phyloP scores from a whole-genome alignment of 164 flowering plant genomes.

The Vitis riparia region DNA sequence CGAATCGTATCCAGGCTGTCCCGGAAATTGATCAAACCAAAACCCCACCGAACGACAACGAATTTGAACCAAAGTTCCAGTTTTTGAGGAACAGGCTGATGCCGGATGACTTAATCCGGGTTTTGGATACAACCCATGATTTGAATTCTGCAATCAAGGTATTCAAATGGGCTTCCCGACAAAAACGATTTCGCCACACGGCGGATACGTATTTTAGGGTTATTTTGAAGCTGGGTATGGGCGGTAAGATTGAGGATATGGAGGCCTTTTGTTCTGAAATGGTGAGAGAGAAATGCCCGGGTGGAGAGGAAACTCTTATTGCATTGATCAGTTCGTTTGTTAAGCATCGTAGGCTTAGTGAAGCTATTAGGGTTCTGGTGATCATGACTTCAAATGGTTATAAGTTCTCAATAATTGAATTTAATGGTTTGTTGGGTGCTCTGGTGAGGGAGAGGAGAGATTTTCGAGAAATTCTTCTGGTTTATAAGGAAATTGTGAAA shows the following conservation, averaged over 20 bases:
- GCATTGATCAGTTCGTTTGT: slow-evolving; percentile 42
- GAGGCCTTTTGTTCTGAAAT: slow-evolving; percentile 49
- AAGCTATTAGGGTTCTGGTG: slow-evolving; percentile 49
- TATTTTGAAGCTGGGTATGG: slow-evolving; percentile 59
- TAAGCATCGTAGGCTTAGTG: slow-evolving; percentile 34
- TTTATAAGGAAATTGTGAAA: slow-evolving; percentile 82
- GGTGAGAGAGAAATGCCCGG: slow-evolving; percentile 40
- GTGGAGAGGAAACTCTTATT: slow-evolving; percentile 33
- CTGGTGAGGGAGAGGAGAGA: slow-evolving; percentile 49
- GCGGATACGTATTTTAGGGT: slow-evolving; percentile 45
- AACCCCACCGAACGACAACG: slow-evolving; percentile 14
- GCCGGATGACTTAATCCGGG: slow-evolving; percentile 45
- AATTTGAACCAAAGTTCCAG: slow-evolving; percentile 33
- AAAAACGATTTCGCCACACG: slow-evolving; percentile 46
- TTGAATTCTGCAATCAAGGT: slow-evolving; percentile 44
- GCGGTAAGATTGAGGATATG: slow-evolving; percentile 48
- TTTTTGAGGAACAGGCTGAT: slow-evolving; percentile 34
- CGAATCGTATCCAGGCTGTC: slow-evolving; percentile 16
- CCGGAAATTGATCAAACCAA: slow-evolving; percentile 26
- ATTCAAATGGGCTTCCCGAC: slow-evolving; percentile 65
- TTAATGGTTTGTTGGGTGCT: slow-evolving; percentile 48
- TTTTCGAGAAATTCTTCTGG: slow-evolving; percentile 45
- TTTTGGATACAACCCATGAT: slow-evolving; percentile 46
- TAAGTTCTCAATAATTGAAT: slow-evolving; percentile 33
- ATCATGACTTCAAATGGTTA: slow-evolving; percentile 42